Base-by-base conservation (phyloP, 768 basidiomycete genomes). In the Myochromella boudieri region DNA sequence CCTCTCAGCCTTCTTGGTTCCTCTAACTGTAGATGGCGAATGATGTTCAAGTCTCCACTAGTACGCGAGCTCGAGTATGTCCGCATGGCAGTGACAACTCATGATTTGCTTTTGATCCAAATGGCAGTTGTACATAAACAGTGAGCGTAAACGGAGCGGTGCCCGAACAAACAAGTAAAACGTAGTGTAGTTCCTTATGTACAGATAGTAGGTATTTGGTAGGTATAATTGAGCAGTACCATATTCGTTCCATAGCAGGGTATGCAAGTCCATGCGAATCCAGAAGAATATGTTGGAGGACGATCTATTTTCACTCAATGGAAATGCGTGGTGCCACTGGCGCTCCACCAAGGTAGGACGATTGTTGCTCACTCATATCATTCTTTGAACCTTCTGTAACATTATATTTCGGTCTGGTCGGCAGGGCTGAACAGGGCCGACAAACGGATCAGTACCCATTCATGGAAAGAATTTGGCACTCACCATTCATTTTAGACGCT, bases 401-500 rank as follows among this genome's bases (percentile, higher is more conserved):
- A 65, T 66, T 69, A 63, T 72, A 71, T 58, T 70, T 75, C 42
- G 69, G 72, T 39, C 71, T 70, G 49, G 61, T 66, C 46, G 75
- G 70, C 45, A 84, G 62, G 58, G 76, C 83, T 85, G 52, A n/a
- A n/a, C n/a, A n/a, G n/a, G n/a, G 37, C 40, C 55, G 27, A 40
- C 44, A 53, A 56, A 62, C 53, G 52, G 65, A 68, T 69, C 58
- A 64, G 42, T 52, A 59, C 55, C 49, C 60, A n/a, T n/a, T 33
- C 53, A 48, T 39, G 48, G 26, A 37, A 62, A 41, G 42, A 43
- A 37, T 43, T 67, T 65, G 9, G 60, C 7, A 74, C 87, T 77
- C 66, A 92, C 90, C 80, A 56, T 84, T 76, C 52, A 78, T 74
- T 71, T 93, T 93, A 39, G 88, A 84, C 12, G 76, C 65, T 44